Evolutionary conservation across 306 rosid species (phyloP).

Genomic region (Pterocarpus macrocarpus): DNA sequence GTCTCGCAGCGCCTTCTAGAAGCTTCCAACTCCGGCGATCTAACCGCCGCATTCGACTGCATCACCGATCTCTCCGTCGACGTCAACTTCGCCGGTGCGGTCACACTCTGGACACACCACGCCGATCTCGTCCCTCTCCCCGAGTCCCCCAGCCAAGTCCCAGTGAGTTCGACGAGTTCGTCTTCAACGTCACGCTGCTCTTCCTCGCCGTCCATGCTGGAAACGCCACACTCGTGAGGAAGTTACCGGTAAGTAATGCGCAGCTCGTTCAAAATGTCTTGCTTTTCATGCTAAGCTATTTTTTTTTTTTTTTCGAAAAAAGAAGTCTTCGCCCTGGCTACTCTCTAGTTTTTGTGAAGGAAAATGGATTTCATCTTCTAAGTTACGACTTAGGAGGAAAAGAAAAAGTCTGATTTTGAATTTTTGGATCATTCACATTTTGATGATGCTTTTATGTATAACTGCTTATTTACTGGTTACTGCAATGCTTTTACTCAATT

Average conservation of each 20-base stretch:
- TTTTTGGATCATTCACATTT: constrained; percentile 37
- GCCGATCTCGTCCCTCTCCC: constrained; percentile 60
- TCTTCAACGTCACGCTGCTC: constrained; percentile 83
- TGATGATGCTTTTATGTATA: background rate
- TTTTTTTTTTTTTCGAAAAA: background rate
- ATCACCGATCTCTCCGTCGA: constrained; percentile 79
- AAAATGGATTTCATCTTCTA: background rate
- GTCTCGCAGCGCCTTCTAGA: constrained; percentile 85
- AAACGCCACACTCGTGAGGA: constrained; percentile 64
- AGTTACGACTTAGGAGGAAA: constrained; percentile 4
- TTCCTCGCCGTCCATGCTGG: constrained; percentile 89
- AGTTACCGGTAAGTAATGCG: constrained; percentile 70
- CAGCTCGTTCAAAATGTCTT: background rate
- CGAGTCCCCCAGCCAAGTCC: constrained; percentile 73
- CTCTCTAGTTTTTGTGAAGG: background rate
- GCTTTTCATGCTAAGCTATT: background rate
- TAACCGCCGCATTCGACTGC: constrained; percentile 64
- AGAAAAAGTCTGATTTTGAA: constrained; percentile 38
- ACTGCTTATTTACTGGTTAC: background rate
- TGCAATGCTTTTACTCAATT: constrained; percentile 21
- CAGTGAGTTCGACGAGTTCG: constrained; percentile 71
- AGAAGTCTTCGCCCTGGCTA: background rate
- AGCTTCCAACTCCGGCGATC: constrained; percentile 84
- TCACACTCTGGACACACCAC: constrained; percentile 60
- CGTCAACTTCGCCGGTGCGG: constrained; percentile 89